Percentiles rank a stretch among this genome's conserved stretches.
Evolutionary conservation across 2,329 filamentous ascomycete genomes (phyloP).

Genomic region (Sarocladium kiliense): DNA sequence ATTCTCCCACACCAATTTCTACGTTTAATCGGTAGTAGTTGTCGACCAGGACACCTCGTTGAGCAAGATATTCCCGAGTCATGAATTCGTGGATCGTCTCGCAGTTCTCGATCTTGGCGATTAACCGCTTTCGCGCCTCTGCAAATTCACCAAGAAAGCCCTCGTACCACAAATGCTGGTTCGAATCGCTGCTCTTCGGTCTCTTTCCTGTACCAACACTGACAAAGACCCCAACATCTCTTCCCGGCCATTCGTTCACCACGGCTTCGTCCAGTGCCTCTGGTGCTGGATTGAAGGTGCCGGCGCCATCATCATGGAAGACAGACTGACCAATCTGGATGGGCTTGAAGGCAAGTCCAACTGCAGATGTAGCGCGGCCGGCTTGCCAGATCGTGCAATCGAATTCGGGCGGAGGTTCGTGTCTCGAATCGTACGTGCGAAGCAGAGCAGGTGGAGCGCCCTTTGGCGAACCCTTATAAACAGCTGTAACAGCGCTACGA

Average conservation of each 20-base stretch:
- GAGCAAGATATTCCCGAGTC: conserved; percentile 70
- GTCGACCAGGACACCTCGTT: conserved; percentile 75
- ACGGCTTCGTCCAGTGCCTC: conserved; percentile 84
- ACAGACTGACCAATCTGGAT: conserved; percentile 89
- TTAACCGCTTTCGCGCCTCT: conserved; percentile 78
- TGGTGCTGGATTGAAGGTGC: conserved; percentile 87
- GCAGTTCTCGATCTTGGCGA: conserved; percentile 91
- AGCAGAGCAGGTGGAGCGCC: conserved; percentile 67
- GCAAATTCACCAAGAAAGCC: conserved; percentile 89
- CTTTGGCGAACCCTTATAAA: conserved; percentile 77
- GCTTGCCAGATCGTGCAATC: conserved; percentile 97
- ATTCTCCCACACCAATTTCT: conserved; percentile 91
- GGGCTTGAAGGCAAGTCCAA: conserved; percentile 90
- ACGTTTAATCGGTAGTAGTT: conserved; percentile 98
- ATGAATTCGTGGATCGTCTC: conserved; percentile 86
- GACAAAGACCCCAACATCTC: conserved; percentile 87
- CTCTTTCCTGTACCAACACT: conserved; percentile 93
- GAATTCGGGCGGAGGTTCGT: conserved; percentile 84
- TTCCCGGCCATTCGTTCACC: conserved; percentile 89
- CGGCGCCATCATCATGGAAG: conserved; percentile 88
- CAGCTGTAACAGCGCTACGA: conserved; percentile 78
- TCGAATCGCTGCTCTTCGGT: conserved; percentile 58
- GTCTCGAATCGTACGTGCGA: conserved; percentile 91
- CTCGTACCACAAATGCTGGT: conserved; percentile 84
- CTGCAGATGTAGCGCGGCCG: conserved; percentile 87